phyloP scores from a whole-genome alignment of 1,139 yeast species.

The Pichiaceae sp. region DNA sequence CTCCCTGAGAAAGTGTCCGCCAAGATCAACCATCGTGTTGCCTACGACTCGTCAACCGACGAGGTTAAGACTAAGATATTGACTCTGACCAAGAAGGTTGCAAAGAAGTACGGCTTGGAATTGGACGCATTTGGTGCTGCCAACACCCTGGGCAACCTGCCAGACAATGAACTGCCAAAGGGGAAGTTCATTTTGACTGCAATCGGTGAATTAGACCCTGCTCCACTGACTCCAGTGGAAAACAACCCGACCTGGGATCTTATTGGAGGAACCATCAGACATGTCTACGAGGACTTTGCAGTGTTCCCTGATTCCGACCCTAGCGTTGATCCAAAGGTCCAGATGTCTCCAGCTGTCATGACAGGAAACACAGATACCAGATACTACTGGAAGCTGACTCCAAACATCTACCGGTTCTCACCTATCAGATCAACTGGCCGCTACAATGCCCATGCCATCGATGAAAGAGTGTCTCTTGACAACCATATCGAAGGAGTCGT shows the following conservation, averaged over 20 bases:
- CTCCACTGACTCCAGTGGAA: conserved; percentile 37
- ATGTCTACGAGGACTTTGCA: conserved; percentile 35
- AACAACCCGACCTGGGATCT: conserved; percentile 31
- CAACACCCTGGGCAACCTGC: conserved; percentile 12
- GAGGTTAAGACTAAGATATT: conserved; percentile 16
- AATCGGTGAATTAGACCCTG: conserved; percentile 31
- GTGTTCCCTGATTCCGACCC: conserved; percentile 29
- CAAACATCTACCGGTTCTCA: conserved; percentile 54
- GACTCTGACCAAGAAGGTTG: conserved; percentile 29
- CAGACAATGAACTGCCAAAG: background rate
- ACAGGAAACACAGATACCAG: conserved; percentile 83
- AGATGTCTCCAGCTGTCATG: conserved; percentile 29
- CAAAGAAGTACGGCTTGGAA: conserved; percentile 38
- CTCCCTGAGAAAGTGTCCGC: conserved; percentile 42
- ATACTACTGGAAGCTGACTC: conserved; percentile 63
- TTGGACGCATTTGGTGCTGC: conserved; percentile 23
- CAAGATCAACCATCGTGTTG: conserved; percentile 40
- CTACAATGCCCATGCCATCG: conserved; percentile 41
- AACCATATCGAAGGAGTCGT: conserved; percentile 49
- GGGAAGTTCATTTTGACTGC: conserved; percentile 41
- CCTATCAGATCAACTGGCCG: conserved; percentile 7
- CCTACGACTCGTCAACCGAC: conserved; percentile 27
- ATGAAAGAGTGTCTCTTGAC: conserved; percentile 43
- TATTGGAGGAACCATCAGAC: conserved; percentile 39
- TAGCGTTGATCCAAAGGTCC: conserved; percentile 32